phyloP scores from a whole-genome alignment of 2,329 filamentous ascomycete genomes.

The Ceratocystis smalleyi region DNA sequence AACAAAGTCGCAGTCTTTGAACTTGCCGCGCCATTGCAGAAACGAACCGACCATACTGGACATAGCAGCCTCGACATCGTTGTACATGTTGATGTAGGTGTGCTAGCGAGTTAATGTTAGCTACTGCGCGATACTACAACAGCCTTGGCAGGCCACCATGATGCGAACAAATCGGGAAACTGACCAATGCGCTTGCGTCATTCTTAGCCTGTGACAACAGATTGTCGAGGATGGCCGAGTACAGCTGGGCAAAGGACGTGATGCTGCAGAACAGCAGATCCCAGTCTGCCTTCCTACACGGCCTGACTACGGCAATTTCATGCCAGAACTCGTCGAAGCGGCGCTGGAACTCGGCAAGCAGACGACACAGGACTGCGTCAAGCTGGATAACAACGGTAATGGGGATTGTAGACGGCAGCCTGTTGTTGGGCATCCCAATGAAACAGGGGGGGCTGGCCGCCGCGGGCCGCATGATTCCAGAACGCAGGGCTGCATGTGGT shows the following conservation, averaged over 20 bases:
- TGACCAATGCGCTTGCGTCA: neutral
- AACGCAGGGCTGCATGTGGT: neutral
- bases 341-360: slow-evolving; percentile 8
- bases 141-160: no score
- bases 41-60: neutral
- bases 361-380: neutral
- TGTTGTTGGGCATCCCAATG: neutral
- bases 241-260: slow-evolving; percentile 1
- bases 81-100: neutral
- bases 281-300: slow-evolving; percentile 2
- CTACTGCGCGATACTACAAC: neutral
- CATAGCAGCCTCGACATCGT: slow-evolving; percentile 3
- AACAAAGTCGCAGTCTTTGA: neutral
- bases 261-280: slow-evolving; percentile 1
- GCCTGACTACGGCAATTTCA: neutral
- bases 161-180: neutral
- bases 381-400: neutral
- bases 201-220: neutral
- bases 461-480: neutral
- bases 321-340: slow-evolving; percentile 7
- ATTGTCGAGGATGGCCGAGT: neutral
- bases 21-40: neutral
- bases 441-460: neutral
- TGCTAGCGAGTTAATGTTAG: neutral
- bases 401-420: neutral